These are phyloP conservation scores for Lasiosphaeria ovina DNA, from an alignment of 495 filamentous ascomycete genomes.

Conservation along the genomic window DNA sequence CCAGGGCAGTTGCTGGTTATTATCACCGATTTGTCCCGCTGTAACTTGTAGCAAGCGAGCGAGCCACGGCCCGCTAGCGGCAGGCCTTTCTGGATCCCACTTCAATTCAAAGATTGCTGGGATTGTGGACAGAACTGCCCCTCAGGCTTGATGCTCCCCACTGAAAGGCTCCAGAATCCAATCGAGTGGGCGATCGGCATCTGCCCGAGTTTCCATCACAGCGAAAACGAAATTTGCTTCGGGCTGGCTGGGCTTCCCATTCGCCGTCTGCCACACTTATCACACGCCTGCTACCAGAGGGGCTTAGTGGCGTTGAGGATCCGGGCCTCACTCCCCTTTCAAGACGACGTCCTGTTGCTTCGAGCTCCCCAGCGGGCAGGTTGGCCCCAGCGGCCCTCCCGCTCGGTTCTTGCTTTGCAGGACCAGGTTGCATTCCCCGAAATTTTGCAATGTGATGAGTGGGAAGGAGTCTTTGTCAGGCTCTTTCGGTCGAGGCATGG, in stretches of 20 bases:
- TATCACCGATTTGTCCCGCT: too few species aligned
- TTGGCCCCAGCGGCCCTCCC: slow-evolving; percentile 6
- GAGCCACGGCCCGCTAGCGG: too few species aligned
- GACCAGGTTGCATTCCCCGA: slow-evolving; percentile 16
- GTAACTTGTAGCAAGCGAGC: too few species aligned
- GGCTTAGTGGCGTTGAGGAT: slow-evolving; percentile 19
- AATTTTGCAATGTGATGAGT: slow-evolving; percentile 14
- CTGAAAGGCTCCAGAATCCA: neutral
- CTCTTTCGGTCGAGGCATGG: neutral
- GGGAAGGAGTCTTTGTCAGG: neutral
- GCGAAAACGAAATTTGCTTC: slow-evolving; percentile 30
- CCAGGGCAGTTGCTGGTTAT: too few species aligned
- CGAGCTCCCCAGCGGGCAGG: neutral
- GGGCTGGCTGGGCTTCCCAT: slow-evolving; percentile 25
- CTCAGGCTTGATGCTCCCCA: neutral
- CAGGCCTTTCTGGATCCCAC: neutral
- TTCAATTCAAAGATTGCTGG: neutral
- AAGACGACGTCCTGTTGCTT: slow-evolving; percentile 12
- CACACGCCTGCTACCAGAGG: slow-evolving; percentile 26
- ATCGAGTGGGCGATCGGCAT: slow-evolving; percentile 23
- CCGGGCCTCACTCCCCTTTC: slow-evolving; percentile 20
- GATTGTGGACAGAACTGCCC: neutral
- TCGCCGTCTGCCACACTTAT: slow-evolving; percentile 21
- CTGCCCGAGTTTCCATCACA: slow-evolving; percentile 26
- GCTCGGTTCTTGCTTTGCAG: slow-evolving; percentile 17